These are phyloP conservation scores for Aspergillus campestris DNA, from an alignment of 495 filamentous ascomycete genomes.

Conservation along the genomic window DNA sequence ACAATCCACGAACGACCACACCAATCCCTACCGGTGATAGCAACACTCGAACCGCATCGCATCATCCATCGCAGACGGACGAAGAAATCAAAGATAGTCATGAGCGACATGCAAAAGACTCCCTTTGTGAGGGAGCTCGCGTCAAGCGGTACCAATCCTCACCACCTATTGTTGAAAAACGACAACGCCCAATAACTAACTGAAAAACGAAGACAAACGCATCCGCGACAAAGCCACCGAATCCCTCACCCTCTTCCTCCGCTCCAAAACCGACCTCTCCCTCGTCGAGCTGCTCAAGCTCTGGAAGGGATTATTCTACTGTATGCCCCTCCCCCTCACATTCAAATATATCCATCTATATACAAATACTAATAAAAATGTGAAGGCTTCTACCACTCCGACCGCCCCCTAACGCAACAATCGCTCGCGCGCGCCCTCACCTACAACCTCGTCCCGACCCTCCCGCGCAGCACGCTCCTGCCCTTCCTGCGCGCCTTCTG, in stretches of 20 bases:
- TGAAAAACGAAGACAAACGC: slow-evolving; percentile 53
- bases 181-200: no score
- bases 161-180: not conserved
- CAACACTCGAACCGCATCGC: not conserved
- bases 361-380: not conserved
- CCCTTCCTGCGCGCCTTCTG: slow-evolving; percentile 72
- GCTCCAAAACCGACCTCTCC: slow-evolving; percentile 54
- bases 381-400: slow-evolving; percentile 83
- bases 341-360: not conserved
- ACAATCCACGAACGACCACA: not conserved
- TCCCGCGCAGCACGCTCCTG: slow-evolving; percentile 46
- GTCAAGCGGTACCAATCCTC: slow-evolving; percentile 52
- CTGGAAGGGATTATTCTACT: slow-evolving; percentile 96
- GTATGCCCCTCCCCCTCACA: slow-evolving; percentile 26
- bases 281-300: slow-evolving; percentile 79
- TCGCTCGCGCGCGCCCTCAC: slow-evolving; percentile 71
- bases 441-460: slow-evolving; percentile 58
- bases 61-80: no score
- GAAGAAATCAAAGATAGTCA: slow-evolving; percentile 8
- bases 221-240: slow-evolving; percentile 72
- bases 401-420: slow-evolving; percentile 81
- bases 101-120: slow-evolving; percentile 49
- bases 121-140: slow-evolving; percentile 70
- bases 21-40: not conserved
- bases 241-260: slow-evolving; percentile 72